Percentiles rank a stretch among this genome's conserved stretches.
phyloP scores from a whole-genome alignment of 441 rosid species.

The Corymbia citriodora region DNA sequence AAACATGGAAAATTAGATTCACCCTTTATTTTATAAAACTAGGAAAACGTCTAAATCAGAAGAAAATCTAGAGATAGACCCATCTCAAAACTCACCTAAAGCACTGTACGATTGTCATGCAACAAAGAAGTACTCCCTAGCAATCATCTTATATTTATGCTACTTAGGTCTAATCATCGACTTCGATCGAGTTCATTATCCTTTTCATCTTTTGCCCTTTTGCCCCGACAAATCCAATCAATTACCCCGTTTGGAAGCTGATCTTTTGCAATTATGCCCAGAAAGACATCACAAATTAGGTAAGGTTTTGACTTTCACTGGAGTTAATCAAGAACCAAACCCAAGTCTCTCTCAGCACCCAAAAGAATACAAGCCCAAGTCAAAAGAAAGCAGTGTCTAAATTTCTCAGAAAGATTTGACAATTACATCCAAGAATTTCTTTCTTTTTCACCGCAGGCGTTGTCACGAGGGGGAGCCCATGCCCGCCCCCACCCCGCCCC shows the following conservation, averaged over 20 bases:
- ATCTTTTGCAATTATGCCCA: not conserved
- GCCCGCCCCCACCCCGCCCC: not conserved
- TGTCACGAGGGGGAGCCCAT: not conserved
- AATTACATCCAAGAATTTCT: not conserved
- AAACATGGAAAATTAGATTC: not conserved
- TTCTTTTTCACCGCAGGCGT: not conserved
- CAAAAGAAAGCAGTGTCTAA: not conserved
- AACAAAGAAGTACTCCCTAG: not conserved
- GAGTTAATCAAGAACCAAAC: not conserved
- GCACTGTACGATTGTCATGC: not conserved
- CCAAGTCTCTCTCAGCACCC: not conserved
- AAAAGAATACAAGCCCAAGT: not conserved
- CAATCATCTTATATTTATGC: not conserved
- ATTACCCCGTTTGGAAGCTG: not conserved
- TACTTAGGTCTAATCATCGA: not conserved
- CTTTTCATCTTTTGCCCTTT: not conserved
- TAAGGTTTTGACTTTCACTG: not conserved
- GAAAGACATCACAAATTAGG: not conserved
- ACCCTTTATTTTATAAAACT: not conserved
- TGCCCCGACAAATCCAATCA: not conserved
- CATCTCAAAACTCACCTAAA: not conserved
- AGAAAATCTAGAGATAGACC: not conserved
- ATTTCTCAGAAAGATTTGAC: not conserved
- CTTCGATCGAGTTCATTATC: not conserved
- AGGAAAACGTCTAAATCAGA: not conserved